A percentile compares a stretch with the other conserved stretches of the same genome.
Conservation (phyloP, 129 eudicot genomes). For the Flaveria ramosissima region DNA sequence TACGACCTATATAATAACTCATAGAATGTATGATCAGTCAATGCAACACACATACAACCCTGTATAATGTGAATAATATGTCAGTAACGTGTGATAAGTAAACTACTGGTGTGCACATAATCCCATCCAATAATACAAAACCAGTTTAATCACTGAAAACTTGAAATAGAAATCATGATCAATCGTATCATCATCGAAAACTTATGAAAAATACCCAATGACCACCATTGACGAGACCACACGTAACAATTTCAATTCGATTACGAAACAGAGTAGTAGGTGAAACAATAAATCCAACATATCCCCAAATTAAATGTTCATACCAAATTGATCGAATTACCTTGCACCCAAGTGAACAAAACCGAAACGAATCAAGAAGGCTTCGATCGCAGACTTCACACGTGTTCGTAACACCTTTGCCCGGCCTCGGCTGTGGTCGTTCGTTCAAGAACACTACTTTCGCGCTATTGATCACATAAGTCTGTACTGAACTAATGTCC, state of each 20-base stretch:
- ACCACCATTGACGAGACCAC: neutral
- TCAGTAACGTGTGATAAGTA: too few relatives aligned
- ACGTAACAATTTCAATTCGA: neutral
- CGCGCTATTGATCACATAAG: slow-evolving; percentile 89
- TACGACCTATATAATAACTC: too few relatives aligned
- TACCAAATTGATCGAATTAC: slow-evolving; percentile 36
- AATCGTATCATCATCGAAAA: too few relatives aligned
- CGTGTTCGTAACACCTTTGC: slow-evolving; percentile 89
- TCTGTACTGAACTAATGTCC: slow-evolving; percentile 77
- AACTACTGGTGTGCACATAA: too few relatives aligned
- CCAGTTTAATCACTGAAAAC: slow-evolving; percentile 13
- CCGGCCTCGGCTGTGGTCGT: slow-evolving; percentile 93
- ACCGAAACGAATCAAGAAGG: slow-evolving; percentile 82
- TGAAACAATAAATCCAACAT: slow-evolving; percentile 7
- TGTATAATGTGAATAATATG: too few relatives aligned
- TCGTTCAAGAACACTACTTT: slow-evolving; percentile 90
- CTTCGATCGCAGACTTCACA: slow-evolving; percentile 93
- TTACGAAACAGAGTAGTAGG: slow-evolving; percentile 20
- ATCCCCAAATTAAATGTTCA: neutral
- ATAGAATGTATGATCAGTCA: too few relatives aligned
- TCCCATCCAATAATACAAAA: neutral
- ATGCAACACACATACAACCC: too few relatives aligned
- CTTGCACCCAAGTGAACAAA: slow-evolving; percentile 99
- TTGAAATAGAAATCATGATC: neutral
- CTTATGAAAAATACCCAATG: neutral